Conservation (phyloP, 495 filamentous ascomycete species). For the Xylaria cubensis region DNA sequence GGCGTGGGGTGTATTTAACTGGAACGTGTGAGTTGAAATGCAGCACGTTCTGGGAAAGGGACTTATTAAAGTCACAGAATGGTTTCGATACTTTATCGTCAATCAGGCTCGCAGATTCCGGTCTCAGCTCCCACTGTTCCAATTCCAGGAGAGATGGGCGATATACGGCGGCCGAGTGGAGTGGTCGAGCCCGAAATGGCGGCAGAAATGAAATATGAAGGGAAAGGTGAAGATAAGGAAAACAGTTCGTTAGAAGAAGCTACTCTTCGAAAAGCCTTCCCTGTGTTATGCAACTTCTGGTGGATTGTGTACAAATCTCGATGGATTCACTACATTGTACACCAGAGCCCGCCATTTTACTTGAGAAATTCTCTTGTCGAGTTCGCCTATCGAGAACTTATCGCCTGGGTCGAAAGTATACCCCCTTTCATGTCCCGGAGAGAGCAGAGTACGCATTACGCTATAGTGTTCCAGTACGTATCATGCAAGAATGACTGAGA, state of each 20-base stretch:
- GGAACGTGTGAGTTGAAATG: slow-evolving; percentile 34
- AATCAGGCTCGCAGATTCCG: slow-evolving; percentile 32
- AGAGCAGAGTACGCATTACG: slow-evolving; percentile 26
- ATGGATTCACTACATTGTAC: slow-evolving; percentile 34
- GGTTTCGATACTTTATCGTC: slow-evolving; percentile 33
- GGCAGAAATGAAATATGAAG: background rate
- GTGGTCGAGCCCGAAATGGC: background rate
- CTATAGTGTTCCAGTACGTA: slow-evolving; percentile 35
- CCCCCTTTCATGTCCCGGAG: slow-evolving; percentile 27
- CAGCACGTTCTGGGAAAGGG: background rate
- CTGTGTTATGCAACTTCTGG: slow-evolving; percentile 34
- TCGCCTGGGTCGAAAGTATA: slow-evolving; percentile 33
- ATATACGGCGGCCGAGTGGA: background rate
- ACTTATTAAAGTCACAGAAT: slow-evolving; percentile 18
- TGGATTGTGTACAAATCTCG: slow-evolving; percentile 29
- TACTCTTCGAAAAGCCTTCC: slow-evolving; percentile 24
- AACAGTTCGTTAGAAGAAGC: background rate
- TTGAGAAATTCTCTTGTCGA: slow-evolving; percentile 31
- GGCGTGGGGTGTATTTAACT: slow-evolving; percentile 39
- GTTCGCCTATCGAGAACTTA: slow-evolving; percentile 32
- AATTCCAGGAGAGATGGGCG: slow-evolving; percentile 28
- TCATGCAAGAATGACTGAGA: background rate
- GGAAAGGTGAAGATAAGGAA: background rate
- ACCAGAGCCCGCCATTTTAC: slow-evolving; percentile 19
- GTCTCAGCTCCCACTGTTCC: slow-evolving; percentile 28